These are phyloP conservation scores for Metarhizium sp. DNA, from an alignment of 2,329 filamentous ascomycete genomes.

Conservation along the genomic window DNA sequence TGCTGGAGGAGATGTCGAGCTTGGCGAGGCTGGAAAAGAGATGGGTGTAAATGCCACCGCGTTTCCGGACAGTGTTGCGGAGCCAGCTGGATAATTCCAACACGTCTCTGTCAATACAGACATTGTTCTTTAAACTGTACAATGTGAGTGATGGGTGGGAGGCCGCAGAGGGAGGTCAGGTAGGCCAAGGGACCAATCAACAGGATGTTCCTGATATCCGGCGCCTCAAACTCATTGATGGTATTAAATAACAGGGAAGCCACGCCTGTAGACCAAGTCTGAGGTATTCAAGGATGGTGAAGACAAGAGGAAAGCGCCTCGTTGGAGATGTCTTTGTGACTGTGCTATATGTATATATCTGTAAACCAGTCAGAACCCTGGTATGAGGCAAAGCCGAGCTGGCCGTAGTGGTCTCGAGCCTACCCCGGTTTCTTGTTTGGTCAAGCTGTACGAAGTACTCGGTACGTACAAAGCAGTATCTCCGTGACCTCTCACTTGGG, in stretches of 20 bases:
- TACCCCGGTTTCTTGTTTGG: not conserved
- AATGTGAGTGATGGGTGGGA: not conserved
- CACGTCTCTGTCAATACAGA: not conserved
- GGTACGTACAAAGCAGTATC: not conserved
- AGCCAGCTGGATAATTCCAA: slow-evolving; percentile 2
- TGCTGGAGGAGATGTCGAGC: not conserved
- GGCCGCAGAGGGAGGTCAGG: not conserved
- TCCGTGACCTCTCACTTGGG: not conserved
- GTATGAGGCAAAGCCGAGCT: not conserved
- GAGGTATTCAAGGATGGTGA: not conserved
- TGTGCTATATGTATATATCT: slow-evolving; percentile 1
- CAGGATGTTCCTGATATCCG: not conserved
- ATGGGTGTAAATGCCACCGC: not conserved
- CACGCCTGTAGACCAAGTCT: not conserved
- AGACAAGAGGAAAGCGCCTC: not conserved
- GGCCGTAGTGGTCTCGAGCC: not conserved
- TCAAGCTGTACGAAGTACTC: not conserved
- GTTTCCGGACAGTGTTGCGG: not conserved
- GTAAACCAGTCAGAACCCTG: not conserved
- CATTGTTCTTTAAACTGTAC: not conserved
- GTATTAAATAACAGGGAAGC: not conserved
- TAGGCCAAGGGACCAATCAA: not conserved
- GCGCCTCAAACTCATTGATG: not conserved
- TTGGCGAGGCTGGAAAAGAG: slow-evolving; percentile 1
- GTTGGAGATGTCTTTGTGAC: not conserved